A percentile compares a stretch with the other conserved stretches of the same genome.
These are phyloP conservation scores for Schizophyllum commune DNA, from an alignment of 1,284 basidiomycete genomes.

Conservation along the genomic window DNA sequence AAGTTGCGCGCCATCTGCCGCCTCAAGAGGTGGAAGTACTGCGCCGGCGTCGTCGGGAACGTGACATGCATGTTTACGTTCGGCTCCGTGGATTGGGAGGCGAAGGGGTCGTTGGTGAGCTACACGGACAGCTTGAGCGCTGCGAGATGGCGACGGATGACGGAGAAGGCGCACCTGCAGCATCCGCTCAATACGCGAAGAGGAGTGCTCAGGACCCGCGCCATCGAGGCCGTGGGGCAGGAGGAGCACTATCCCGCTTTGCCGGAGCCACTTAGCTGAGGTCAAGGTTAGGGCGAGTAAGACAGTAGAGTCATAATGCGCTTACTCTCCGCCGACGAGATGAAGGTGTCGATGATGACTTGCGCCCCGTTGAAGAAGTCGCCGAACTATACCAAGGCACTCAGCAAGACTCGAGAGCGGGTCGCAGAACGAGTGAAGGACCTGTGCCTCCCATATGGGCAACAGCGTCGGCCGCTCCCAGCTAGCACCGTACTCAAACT, in stretches of 20 bases:
- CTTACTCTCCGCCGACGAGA: constrained; percentile 76
- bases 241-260: constrained; percentile 82
- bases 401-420: too few relatives aligned
- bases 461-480: constrained; percentile 78
- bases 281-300: background rate
- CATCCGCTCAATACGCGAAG: constrained; percentile 79
- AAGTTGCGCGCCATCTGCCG: constrained; percentile 80
- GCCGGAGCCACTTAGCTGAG: constrained; percentile 87
- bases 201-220: constrained; percentile 88
- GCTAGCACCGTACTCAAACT: constrained; percentile 85
- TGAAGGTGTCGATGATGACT: constrained; percentile 83
- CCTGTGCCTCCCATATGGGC: constrained; percentile 90
- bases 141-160: too few relatives aligned
- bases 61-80: constrained; percentile 77
- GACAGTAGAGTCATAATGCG: constrained; percentile 2
- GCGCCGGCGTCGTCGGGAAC: constrained; percentile 82
- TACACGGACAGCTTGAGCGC: constrained; percentile 21
- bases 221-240: constrained; percentile 86
- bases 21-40: constrained; percentile 84
- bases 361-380: constrained; percentile 90
- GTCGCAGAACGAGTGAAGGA: too few relatives aligned
- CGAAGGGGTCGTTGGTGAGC: constrained; percentile 67
- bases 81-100: constrained; percentile 27
- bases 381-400: too few relatives aligned
- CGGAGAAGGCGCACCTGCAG: constrained; percentile 47